Base-by-base conservation (phyloP, 176 grass and related monocot genomes). In the Coix lacrymajobi region DNA sequence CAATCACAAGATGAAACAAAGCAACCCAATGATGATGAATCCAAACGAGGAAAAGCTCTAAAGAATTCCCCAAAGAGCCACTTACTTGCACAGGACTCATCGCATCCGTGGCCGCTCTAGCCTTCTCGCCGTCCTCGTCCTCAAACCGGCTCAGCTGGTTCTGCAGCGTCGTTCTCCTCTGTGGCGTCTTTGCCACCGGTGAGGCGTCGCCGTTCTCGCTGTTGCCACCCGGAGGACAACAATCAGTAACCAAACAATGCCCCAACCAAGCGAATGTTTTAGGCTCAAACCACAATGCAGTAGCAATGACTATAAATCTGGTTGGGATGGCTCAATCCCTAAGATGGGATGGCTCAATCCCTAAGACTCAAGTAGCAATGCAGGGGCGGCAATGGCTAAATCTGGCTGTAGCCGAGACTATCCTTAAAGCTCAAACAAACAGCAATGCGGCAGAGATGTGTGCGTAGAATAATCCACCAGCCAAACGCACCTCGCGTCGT, bases 41-140 rank as follows among this genome's bases (percentile, higher is more conserved):
- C 22, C 15, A 73, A 81, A 37, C 34, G 74, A 65, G 44, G 31
- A 85, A 84, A 78, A 52, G 76, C 83, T 71, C 22, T 29, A 86
- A 79, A 25, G 54, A 87, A 15, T 24, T 33, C 44, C 5, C 12
- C 73, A 78, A 49, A 46, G 11, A 65, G 8, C 37, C 44, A 79
- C 88, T 90, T 87, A 96, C 89, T 85, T 93, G 91, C 32, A 90
- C 73, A 48, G 81, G 89, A 84, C 80, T 90, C 68, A 87, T 90
- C 16, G 82, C 78, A 81, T 92, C 91, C 0, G 58, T 25, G 3
- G n/a, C 32, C 26, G 25, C 66, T 77, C 76, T 95, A 25, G 85
- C 77, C 77, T 88, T 92, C 78, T 83, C 80, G 28, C 64, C 74
- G 40, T 87, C 70, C 61, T 99, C 93, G 33, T 84, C 85, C 33